phyloP scores from a whole-genome alignment of 352 stramenopile genomes.

The Phytophthora agathidicida region DNA sequence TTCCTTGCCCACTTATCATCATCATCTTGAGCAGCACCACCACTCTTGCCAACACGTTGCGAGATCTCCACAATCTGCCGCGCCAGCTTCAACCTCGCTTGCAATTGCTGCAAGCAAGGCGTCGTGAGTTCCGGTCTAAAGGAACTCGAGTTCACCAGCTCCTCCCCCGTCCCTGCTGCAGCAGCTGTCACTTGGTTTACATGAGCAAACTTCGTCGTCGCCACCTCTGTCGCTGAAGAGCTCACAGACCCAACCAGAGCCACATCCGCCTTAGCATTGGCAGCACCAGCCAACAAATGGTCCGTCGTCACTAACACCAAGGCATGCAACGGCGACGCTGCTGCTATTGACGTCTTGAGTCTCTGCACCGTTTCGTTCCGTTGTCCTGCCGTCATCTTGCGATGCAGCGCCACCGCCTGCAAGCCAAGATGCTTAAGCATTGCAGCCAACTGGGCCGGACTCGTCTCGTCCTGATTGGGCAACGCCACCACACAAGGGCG shows the following conservation, averaged over 20 bases:
- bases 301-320: slow-evolving; percentile 69
- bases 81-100: slow-evolving; percentile 60
- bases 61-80: slow-evolving; percentile 58
- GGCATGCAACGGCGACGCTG: slow-evolving; percentile 17
- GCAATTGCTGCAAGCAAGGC: slow-evolving; percentile 48
- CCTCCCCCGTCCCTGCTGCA: background rate
- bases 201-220: slow-evolving; percentile 46
- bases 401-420: slow-evolving; percentile 67
- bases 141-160: slow-evolving; percentile 5
- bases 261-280: slow-evolving; percentile 41
- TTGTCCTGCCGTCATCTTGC: slow-evolving; percentile 68
- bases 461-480: slow-evolving; percentile 37
- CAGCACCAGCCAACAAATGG: slow-evolving; percentile 48
- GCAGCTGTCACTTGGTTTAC: slow-evolving; percentile 25
- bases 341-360: slow-evolving; percentile 19
- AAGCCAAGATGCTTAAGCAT: slow-evolving; percentile 65
- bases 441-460: slow-evolving; percentile 37
- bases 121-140: slow-evolving; percentile 39
- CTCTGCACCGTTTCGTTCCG: slow-evolving; percentile 60
- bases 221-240: slow-evolving; percentile 11
- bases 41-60: slow-evolving; percentile 42
- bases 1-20: slow-evolving; percentile 70
- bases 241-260: slow-evolving; percentile 36
- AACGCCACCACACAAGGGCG: slow-evolving; percentile 59
- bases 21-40: slow-evolving; percentile 20